phyloP scores from a whole-genome alignment of 2,329 filamentous ascomycete species.

The Fusarium coffeatum region DNA sequence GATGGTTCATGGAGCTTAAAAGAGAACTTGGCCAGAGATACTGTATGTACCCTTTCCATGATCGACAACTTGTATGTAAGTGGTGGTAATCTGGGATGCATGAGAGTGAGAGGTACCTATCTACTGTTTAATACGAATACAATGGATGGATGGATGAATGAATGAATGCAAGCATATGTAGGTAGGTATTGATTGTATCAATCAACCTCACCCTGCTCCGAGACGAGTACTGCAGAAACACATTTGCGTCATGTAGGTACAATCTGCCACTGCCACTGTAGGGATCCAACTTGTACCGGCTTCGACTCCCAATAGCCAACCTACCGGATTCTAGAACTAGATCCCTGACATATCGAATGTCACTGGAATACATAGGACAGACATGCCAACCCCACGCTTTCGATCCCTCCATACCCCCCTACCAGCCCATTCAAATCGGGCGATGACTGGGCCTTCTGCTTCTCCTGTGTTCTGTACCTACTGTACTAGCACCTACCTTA shows the following conservation, averaged over 20 bases:
- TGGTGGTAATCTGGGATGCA: slow-evolving; percentile 5
- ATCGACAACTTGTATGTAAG: slow-evolving; percentile 22
- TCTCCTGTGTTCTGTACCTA: not conserved
- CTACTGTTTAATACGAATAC: not conserved
- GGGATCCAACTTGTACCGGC: not conserved
- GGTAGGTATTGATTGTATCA: not conserved
- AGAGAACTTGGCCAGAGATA: not conserved
- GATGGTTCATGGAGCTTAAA: slow-evolving; percentile 1
- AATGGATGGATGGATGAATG: not conserved
- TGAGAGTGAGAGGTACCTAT: not conserved
- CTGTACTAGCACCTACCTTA: not conserved
- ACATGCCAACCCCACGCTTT: slow-evolving; percentile 30
- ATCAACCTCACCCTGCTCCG: not conserved
- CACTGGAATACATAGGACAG: not conserved
- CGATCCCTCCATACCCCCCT: not conserved
- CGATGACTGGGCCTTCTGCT: not conserved
- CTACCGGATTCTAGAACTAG: slow-evolving; percentile 13
- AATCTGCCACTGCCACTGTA: not conserved
- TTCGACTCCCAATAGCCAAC: not conserved
- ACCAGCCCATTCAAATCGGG: slow-evolving; percentile 5
- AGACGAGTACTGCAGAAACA: not conserved
- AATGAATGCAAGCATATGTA: too few species aligned
- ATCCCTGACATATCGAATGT: slow-evolving; percentile 20
- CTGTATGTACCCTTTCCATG: not conserved
- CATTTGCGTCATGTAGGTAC: slow-evolving; percentile 11